phyloP scores from a whole-genome alignment of 768 basidiomycete species.

The Scleroderma bovista region DNA sequence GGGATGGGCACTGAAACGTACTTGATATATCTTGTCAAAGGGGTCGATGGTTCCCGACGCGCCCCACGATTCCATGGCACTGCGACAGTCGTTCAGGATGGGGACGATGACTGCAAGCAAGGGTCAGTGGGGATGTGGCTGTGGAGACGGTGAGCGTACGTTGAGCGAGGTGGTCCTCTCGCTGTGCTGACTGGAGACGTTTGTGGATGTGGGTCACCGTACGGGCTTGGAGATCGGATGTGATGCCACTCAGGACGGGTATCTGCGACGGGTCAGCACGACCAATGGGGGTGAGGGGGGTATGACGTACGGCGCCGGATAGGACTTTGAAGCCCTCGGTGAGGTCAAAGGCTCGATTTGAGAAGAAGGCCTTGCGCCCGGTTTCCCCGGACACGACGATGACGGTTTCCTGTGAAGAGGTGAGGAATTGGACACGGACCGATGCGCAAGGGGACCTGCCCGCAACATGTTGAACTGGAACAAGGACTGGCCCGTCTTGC shows the following conservation, averaged over 20 bases:
- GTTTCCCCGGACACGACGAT: conserved; percentile 72
- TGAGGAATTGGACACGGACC: conserved; percentile 11
- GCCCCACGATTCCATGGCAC: conserved; percentile 62
- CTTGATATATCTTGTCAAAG: conserved; percentile 66
- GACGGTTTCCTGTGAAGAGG: conserved; percentile 54
- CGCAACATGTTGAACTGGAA: conserved; percentile 68
- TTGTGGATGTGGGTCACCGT: conserved; percentile 65
- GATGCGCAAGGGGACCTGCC: too few relatives aligned
- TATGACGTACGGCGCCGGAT: conserved; percentile 62
- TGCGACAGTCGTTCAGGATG: conserved; percentile 60
- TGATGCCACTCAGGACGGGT: conserved; percentile 71
- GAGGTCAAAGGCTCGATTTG: conserved; percentile 64
- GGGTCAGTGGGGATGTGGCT: conserved; percentile 7
- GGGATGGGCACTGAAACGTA: conserved; percentile 26
- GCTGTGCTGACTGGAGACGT: conserved; percentile 60
- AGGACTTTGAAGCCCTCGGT: conserved; percentile 77
- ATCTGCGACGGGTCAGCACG: conserved; percentile 40
- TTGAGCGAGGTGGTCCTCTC: conserved; percentile 51
- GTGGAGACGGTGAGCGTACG: conserved; percentile 38
- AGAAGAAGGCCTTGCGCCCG: conserved; percentile 64
- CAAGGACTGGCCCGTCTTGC: conserved; percentile 55
- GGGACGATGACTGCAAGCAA: conserved; percentile 52
- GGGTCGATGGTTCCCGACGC: conserved; percentile 61
- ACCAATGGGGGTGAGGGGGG: conserved; percentile 3
- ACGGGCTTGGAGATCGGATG: conserved; percentile 59